Evolutionary conservation across 1,284 basidiomycete genomes (phyloP).

Genomic region (Puccinia horiana): DNA sequence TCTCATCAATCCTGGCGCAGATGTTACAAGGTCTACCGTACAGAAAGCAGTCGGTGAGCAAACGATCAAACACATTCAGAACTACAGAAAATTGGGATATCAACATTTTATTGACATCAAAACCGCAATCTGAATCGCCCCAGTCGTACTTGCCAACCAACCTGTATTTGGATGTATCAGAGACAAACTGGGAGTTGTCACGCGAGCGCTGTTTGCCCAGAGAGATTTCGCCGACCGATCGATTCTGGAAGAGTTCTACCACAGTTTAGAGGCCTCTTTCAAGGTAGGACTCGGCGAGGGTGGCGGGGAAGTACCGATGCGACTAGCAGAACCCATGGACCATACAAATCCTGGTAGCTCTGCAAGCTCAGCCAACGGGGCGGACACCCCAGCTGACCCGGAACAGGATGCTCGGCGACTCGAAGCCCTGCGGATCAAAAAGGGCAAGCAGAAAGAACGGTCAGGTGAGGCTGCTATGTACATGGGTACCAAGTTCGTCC

Average conservation of each 20-base stretch:
- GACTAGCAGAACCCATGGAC: conserved; percentile 61
- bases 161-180: conserved; percentile 60
- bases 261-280: conserved; percentile 55
- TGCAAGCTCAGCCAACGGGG: conserved; percentile 55
- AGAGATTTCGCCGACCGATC: conserved; percentile 51
- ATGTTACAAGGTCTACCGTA: conserved; percentile 92
- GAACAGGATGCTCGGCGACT: conserved; percentile 9
- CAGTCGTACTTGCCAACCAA: conserved; percentile 47
- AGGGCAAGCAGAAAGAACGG: conserved; percentile 52
- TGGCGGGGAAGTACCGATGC: conserved; percentile 50
- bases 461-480: conserved; percentile 51
- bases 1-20: conserved; percentile 76
- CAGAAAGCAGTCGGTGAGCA: conserved; percentile 97
- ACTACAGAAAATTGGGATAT: neutral
- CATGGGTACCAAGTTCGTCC: conserved; percentile 49
- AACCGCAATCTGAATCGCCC: conserved; percentile 22
- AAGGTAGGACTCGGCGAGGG: conserved; percentile 52
- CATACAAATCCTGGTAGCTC: neutral
- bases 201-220: conserved; percentile 83
- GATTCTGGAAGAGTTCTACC: conserved; percentile 58
- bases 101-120: conserved; percentile 44
- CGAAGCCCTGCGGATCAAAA: conserved; percentile 6
- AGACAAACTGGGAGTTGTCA: conserved; percentile 94
- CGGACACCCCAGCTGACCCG: conserved; percentile 40
- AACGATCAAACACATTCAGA: neutral